Percentiles rank a stretch among this genome's conserved stretches.
Evolutionary conservation across 257 asterid genomes (phyloP).

Genomic region (Fraxinus anomala): DNA sequence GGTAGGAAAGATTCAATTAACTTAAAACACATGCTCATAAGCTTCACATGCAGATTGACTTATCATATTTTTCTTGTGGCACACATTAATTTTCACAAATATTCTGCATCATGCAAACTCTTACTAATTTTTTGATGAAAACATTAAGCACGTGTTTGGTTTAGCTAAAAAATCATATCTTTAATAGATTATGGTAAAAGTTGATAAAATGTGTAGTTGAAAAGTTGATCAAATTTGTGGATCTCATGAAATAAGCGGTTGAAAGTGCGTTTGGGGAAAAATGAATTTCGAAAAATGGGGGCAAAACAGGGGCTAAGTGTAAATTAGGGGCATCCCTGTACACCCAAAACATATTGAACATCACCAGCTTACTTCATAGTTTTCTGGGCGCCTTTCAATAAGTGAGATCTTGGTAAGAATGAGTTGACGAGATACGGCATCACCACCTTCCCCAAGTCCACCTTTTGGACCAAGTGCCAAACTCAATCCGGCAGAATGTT

Average conservation of each 20-base stretch:
- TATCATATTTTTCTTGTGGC: conserved; percentile 18
- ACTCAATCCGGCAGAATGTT: conserved; percentile 71
- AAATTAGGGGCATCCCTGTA: conserved; percentile 10
- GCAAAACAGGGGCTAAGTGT: neutral
- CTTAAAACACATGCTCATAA: conserved; percentile 9
- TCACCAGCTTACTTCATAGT: conserved; percentile 82
- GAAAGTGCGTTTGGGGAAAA: too few species aligned
- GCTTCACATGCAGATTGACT: neutral
- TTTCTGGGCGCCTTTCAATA: conserved; percentile 95
- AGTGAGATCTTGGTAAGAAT: conserved; percentile 89
- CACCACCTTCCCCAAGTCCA: conserved; percentile 93
- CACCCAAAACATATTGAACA: conserved; percentile 23
- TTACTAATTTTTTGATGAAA: conserved; percentile 7
- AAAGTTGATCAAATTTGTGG: too few species aligned
- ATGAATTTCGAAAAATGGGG: too few species aligned
- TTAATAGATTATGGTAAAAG: too few species aligned
- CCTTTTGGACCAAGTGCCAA: conserved; percentile 94
- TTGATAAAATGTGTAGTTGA: too few species aligned
- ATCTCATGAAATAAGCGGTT: too few species aligned
- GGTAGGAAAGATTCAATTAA: neutral
- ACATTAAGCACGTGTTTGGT: neutral
- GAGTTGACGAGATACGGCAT: conserved; percentile 93
- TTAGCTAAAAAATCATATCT: too few species aligned
- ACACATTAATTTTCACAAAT: conserved; percentile 7
- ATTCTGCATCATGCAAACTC: conserved; percentile 20